Evolutionary conservation across 2,329 filamentous ascomycete genomes (phyloP).

Genomic region (Lachnellula arida): DNA sequence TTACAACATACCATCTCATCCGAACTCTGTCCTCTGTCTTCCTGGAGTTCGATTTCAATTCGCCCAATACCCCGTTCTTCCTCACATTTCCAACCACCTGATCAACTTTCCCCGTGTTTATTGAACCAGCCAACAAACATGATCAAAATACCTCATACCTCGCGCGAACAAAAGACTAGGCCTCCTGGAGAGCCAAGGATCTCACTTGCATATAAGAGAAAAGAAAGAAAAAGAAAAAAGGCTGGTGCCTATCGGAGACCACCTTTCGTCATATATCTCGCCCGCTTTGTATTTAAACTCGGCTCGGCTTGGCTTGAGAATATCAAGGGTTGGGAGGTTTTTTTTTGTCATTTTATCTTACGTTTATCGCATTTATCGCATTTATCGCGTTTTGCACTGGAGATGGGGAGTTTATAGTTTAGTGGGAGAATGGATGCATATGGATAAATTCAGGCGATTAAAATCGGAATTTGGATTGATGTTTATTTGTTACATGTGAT

Average conservation of each 20-base stretch:
- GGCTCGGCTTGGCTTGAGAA: background rate
- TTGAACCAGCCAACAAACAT: too few species aligned
- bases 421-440: too few species aligned
- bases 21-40: too few species aligned
- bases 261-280: background rate
- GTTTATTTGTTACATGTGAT: too few species aligned
- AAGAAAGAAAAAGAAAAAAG: background rate
- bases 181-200: slow-evolving; percentile 12
- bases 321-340: background rate
- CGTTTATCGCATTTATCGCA: too few species aligned
- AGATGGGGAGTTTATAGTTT: too few species aligned
- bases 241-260: background rate
- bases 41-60: background rate
- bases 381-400: too few species aligned
- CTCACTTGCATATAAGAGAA: background rate
- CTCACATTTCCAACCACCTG: background rate
- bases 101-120: background rate
- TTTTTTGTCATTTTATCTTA: too few species aligned
- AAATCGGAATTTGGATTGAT: too few species aligned
- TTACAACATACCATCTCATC: background rate
- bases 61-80: background rate
- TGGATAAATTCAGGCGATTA: too few species aligned
- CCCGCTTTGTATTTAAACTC: background rate
- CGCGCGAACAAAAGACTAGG: too few species aligned
- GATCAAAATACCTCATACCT: too few species aligned